Conservation (phyloP, 352 stramenopile species). For the Peronosclerospora sorghi region DNA sequence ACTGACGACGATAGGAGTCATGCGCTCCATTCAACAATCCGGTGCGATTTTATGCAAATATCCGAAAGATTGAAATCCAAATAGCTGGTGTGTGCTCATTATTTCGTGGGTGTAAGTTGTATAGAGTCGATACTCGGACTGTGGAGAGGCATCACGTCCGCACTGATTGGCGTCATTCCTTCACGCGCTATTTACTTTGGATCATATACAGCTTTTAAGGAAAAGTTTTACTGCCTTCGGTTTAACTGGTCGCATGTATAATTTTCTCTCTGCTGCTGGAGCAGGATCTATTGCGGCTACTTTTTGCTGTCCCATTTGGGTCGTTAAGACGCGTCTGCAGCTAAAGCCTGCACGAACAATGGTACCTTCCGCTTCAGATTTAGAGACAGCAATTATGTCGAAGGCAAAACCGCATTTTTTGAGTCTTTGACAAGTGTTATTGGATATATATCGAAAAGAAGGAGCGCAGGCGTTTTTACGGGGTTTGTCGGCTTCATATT, state of each 20-base stretch:
- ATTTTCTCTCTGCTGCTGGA: slow-evolving; percentile 58
- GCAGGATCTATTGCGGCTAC: slow-evolving; percentile 83
- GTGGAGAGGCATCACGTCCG: slow-evolving; percentile 78
- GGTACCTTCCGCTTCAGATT: slow-evolving; percentile 13
- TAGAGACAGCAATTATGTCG: slow-evolving; percentile 11
- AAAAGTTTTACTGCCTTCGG: slow-evolving; percentile 46
- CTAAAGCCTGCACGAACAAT: slow-evolving; percentile 64
- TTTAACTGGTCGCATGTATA: slow-evolving; percentile 54
- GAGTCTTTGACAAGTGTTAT: slow-evolving; percentile 54
- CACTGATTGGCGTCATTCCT: slow-evolving; percentile 73
- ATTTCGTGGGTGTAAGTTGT: slow-evolving; percentile 3
- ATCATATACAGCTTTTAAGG: slow-evolving; percentile 74
- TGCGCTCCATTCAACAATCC: slow-evolving; percentile 62
- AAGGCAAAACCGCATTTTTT: slow-evolving; percentile 38
- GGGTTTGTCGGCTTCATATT: slow-evolving; percentile 94
- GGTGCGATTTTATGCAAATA: slow-evolving; percentile 38
- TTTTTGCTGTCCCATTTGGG: slow-evolving; percentile 96
- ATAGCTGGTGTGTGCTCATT: too few relatives aligned
- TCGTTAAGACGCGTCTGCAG: slow-evolving; percentile 95
- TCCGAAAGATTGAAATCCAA: too few relatives aligned
- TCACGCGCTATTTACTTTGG: slow-evolving; percentile 78
- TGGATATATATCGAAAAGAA: slow-evolving; percentile 92
- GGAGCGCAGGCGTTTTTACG: slow-evolving; percentile 93
- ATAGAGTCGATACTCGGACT: slow-evolving; percentile 72
- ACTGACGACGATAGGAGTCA: slow-evolving; percentile 67